phyloP scores from a whole-genome alignment of 2,329 filamentous ascomycete genomes.

The Colletotrichum sp. region DNA sequence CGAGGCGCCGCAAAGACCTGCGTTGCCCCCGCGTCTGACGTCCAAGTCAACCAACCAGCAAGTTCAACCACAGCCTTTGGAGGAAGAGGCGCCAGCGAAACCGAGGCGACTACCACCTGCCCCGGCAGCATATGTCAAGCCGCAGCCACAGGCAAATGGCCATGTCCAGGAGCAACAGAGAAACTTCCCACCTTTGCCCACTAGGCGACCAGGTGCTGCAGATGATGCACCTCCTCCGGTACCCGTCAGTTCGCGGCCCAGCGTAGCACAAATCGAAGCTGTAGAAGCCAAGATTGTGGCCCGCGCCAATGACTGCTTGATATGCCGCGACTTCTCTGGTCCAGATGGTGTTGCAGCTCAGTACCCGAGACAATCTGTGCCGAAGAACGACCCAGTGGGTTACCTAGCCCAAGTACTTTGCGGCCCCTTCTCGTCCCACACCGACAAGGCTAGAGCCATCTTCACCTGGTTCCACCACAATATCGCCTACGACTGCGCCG shows the following conservation, averaged over 20 bases:
- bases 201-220: conserved; percentile 8
- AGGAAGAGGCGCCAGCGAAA: conserved; percentile 4
- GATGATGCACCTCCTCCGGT: conserved; percentile 54
- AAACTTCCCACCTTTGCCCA: conserved; percentile 18
- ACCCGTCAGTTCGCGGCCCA: conserved; percentile 57
- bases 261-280: conserved; percentile 54
- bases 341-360: conserved; percentile 80
- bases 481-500: conserved; percentile 79
- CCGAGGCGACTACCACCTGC: conserved; percentile 21
- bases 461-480: conserved; percentile 98
- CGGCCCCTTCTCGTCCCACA: conserved; percentile 76
- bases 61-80: neutral
- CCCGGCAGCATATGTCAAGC: neutral
- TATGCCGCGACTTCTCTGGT: conserved; percentile 86
- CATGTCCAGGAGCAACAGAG: conserved; percentile 16
- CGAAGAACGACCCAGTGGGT: conserved; percentile 66
- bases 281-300: conserved; percentile 36
- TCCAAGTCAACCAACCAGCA: conserved; percentile 46
- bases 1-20: conserved; percentile 40
- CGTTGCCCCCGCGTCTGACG: conserved; percentile 55
- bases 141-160: conserved; percentile 22
- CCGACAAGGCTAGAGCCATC: conserved; percentile 90
- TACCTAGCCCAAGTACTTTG: conserved; percentile 83
- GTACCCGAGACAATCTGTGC: conserved; percentile 76
- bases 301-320: conserved; percentile 63